Base-by-base conservation (phyloP, 352 stramenopile species). In the Aphanomyces astaci region DNA sequence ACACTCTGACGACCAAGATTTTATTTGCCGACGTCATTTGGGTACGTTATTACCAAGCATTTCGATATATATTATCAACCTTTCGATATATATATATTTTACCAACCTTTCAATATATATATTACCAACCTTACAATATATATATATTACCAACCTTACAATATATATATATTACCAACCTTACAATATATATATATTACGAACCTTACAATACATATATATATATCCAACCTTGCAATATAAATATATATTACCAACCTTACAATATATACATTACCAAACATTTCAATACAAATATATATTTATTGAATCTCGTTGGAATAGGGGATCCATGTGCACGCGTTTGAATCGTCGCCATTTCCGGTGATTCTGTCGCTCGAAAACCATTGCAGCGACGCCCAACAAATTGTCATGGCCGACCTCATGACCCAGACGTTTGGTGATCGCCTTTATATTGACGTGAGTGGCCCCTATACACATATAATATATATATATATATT, bases 1-100 rank as follows among this genome's bases (percentile, higher is more conserved):
- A 91, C 57, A 97, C 90, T 0, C 82, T 97, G 71, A 94, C 84
- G n/a, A 84, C 78, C 30, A 90, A 90, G 68, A 94, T 95, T 56
- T 64, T 83, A 17, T 97, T 96, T 74, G 64, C 75, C 43, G 86
- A 96, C 53, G 90, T 94, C 65, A 89, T 97, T 56, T 75, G 87
- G 66, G 78, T 88, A 7, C 81, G 96, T n/a, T n/a, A n/a, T n/a
- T n/a, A n/a, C n/a, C n/a, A n/a, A n/a, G n/a, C n/a, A n/a, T n/a
- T n/a, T n/a, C n/a, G n/a, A n/a, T n/a, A n/a, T n/a, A n/a, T n/a
- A n/a, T n/a, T n/a, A n/a, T n/a, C n/a, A n/a, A n/a, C n/a, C n/a
- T n/a, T n/a, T n/a, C n/a, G n/a, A n/a, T n/a, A n/a, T n/a, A n/a
- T n/a, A n/a, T n/a, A n/a, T n/a, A n/a, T n/a, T n/a, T n/a, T n/a